phyloP scores from a whole-genome alignment of 306 rosid species.

The Astragalus glycyphyllos region DNA sequence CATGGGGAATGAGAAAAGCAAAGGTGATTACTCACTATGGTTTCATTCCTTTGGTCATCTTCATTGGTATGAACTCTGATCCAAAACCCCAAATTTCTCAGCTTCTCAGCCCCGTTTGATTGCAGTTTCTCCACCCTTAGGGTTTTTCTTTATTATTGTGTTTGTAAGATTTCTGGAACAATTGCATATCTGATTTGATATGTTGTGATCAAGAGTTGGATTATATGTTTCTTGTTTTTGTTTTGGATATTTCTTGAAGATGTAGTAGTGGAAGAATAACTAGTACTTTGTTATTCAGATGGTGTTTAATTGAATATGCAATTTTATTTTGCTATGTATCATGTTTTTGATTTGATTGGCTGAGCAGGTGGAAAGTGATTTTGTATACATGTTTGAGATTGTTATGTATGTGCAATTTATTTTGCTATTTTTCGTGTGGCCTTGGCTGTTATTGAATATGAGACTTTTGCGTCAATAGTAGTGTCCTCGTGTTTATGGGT shows the following conservation, averaged over 20 bases:
- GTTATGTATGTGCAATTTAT: neutral
- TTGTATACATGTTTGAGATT: neutral
- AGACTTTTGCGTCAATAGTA: neutral
- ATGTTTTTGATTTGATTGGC: neutral
- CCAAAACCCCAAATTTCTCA: conserved; percentile 90
- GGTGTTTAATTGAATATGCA: neutral
- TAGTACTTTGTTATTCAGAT: neutral
- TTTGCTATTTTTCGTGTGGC: no score
- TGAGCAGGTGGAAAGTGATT: conserved; percentile 5
- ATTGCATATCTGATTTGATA: conserved; percentile 1
- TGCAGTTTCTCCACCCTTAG: conserved; percentile 1
- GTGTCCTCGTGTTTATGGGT: neutral
- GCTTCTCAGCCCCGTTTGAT: conserved; percentile 96
- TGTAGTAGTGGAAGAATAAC: conserved; percentile 25
- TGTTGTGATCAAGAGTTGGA: neutral
- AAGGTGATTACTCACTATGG: conserved; percentile 90
- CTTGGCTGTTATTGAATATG: neutral
- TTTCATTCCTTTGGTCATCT: conserved; percentile 85
- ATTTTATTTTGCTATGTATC: neutral
- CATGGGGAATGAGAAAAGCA: conserved; percentile 77
- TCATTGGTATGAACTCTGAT: conserved; percentile 94
- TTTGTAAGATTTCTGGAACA: conserved; percentile 8
- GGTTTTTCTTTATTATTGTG: neutral
- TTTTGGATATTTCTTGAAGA: conserved; percentile 18
- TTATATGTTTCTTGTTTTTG: conserved; percentile 15